Evolutionary conservation across 129 eudicot species (phyloP).

Genomic region (Heracleum sosnowskyi): DNA sequence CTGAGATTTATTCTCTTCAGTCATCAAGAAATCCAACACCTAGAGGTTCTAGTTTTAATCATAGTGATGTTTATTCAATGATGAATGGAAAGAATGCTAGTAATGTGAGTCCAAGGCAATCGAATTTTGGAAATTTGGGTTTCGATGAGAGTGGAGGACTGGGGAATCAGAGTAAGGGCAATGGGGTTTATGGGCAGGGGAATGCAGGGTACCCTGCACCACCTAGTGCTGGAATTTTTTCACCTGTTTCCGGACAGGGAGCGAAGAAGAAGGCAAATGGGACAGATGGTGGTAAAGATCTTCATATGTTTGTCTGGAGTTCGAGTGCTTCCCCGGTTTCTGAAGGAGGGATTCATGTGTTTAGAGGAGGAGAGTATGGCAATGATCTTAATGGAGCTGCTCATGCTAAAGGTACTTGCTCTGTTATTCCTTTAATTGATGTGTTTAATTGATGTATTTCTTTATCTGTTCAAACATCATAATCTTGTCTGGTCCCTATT

Average conservation of each 20-base stretch:
- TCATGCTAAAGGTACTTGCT: conserved; percentile 53
- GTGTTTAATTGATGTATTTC: background rate
- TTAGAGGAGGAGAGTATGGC: conserved; percentile 64
- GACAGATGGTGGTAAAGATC: conserved; percentile 47
- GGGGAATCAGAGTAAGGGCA: conserved; percentile 14
- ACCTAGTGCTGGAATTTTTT: conserved; percentile 61
- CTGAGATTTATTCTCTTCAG: conserved; percentile 42
- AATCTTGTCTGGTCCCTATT: background rate
- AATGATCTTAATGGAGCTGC: conserved; percentile 48
- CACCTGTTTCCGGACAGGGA: conserved; percentile 46
- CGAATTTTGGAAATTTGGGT: conserved; percentile 53
- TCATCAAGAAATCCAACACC: conserved; percentile 54
- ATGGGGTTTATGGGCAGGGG: conserved; percentile 41
- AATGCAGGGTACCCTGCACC: conserved; percentile 67
- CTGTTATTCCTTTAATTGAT: background rate
- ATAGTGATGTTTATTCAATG: conserved; percentile 36
- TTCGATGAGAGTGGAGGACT: conserved; percentile 50
- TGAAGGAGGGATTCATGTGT: conserved; percentile 81
- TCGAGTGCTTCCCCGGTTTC: conserved; percentile 88
- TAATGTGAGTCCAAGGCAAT: conserved; percentile 59
- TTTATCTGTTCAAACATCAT: background rate
- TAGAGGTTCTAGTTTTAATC: conserved; percentile 39
- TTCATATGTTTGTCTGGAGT: conserved; percentile 92
- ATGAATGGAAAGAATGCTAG: conserved; percentile 41
- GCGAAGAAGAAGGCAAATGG: conserved; percentile 52